Conservation (phyloP, 148 eudicot species). For the Rhododendron kiyosumense region DNA sequence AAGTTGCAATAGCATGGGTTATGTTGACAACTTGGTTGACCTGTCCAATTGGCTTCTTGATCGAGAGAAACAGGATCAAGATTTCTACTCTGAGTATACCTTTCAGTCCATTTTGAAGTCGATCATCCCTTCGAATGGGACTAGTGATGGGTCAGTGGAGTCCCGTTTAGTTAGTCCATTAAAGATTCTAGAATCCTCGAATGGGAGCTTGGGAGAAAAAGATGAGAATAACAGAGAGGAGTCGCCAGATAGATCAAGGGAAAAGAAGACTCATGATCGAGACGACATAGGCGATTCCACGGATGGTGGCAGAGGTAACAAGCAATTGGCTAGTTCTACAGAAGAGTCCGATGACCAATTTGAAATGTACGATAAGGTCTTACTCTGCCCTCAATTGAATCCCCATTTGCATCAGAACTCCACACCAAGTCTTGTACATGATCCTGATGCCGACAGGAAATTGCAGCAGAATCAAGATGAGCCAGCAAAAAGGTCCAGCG, state of each 20-base stretch:
- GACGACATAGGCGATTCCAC: conserved; percentile 27
- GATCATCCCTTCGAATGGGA: conserved; percentile 27
- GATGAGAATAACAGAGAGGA: background rate
- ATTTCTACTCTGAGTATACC: conserved; percentile 8
- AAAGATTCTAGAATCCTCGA: conserved; percentile 1
- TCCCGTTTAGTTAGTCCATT: conserved; percentile 24
- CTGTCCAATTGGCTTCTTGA: conserved; percentile 7
- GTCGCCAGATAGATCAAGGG: conserved; percentile 18
- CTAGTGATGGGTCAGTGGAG: conserved; percentile 12
- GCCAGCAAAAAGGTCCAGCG: background rate
- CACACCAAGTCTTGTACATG: background rate
- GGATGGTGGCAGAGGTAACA: conserved; percentile 27
- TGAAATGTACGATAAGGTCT: conserved; percentile 37
- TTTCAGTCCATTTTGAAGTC: conserved; percentile 16
- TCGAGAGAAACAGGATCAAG: conserved; percentile 7
- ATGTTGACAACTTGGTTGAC: background rate
- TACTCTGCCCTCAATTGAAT: conserved; percentile 17
- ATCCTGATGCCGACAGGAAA: background rate
- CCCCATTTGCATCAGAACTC: background rate
- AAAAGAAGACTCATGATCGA: conserved; percentile 36
- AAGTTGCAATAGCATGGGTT: conserved; percentile 1
- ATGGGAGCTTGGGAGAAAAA: background rate
- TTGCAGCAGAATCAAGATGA: background rate
- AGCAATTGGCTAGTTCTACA: conserved; percentile 33
- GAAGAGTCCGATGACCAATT: conserved; percentile 30